These are phyloP conservation scores for Camellia granthamiana DNA, from an alignment of 148 eudicot genomes.

Conservation along the genomic window DNA sequence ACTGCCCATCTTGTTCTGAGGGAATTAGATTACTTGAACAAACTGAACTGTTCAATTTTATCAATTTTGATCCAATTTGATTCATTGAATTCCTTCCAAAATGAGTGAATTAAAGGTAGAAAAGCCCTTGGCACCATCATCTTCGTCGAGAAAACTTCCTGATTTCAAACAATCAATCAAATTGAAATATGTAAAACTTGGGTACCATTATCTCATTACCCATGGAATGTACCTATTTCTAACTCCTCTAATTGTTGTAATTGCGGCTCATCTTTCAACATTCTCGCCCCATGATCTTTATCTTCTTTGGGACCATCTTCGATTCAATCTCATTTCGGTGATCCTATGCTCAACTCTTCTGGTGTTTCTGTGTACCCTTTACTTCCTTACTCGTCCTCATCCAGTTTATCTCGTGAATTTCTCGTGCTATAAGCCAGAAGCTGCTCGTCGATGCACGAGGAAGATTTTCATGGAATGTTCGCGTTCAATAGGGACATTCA, in stretches of 20 bases:
- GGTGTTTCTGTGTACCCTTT: constrained; percentile 46
- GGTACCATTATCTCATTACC: constrained; percentile 54
- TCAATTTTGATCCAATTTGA: no score
- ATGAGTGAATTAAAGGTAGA: constrained; percentile 36
- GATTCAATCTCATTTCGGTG: constrained; percentile 42
- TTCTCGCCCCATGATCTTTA: constrained; percentile 35
- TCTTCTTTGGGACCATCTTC: constrained; percentile 48
- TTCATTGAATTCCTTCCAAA: constrained; percentile 3
- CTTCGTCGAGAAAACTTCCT: constrained; percentile 42
- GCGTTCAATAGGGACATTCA: constrained; percentile 30
- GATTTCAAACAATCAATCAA: constrained; percentile 52
- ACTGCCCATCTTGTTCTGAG: background rate
- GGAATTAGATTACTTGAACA: background rate
- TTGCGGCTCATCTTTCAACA: constrained; percentile 46
- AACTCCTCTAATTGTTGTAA: constrained; percentile 34
- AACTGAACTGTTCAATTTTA: no score
- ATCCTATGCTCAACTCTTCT: constrained; percentile 38
- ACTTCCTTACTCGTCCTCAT: constrained; percentile 50
- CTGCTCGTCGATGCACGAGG: constrained; percentile 42
- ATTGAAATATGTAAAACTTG: constrained; percentile 56
- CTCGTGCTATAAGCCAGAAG: constrained; percentile 55
- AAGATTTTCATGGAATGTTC: constrained; percentile 54
- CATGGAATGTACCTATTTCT: constrained; percentile 49
- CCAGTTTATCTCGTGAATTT: constrained; percentile 58
- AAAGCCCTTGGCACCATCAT: constrained; percentile 22